Conservation (phyloP, 2,329 filamentous ascomycete species). For the Didymella glomerata region DNA sequence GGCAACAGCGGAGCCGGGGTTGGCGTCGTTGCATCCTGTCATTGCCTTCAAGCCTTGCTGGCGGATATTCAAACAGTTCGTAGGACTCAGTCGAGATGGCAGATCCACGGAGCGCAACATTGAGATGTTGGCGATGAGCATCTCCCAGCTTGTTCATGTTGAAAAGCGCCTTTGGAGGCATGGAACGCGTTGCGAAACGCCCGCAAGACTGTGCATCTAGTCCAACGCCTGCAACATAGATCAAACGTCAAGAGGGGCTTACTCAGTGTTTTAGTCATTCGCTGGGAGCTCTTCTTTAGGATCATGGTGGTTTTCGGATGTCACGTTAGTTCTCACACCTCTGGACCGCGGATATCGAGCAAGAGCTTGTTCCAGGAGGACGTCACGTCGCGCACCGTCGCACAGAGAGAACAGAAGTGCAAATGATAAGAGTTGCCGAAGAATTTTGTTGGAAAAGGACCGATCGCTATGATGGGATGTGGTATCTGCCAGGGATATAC, state of each 20-base stretch:
- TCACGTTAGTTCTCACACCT: not conserved
- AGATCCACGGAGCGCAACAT: too few species aligned
- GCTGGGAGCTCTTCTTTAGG: not conserved
- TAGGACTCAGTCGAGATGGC: not conserved
- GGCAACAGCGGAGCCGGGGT: not conserved
- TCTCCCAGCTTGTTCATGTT: not conserved
- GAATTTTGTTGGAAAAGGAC: constrained; percentile 1
- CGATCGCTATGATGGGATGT: not conserved
- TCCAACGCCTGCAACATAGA: not conserved
- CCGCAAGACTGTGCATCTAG: too few species aligned
- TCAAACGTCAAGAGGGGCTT: not conserved
- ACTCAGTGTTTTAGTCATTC: not conserved
- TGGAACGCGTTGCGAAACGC: not conserved
- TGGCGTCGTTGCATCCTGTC: constrained; percentile 3
- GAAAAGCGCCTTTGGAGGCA: not conserved
- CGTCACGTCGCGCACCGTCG: not conserved
- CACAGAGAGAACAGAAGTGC: not conserved
- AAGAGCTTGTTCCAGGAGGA: not conserved
- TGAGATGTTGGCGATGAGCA: not conserved
- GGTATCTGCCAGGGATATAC: constrained; percentile 9
- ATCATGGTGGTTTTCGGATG: not conserved
- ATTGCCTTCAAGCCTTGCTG: not conserved
- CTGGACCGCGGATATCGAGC: not conserved
- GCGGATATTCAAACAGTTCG: not conserved
- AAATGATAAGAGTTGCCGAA: not conserved